Base-by-base conservation (phyloP, 176 grass and related monocot genomes). In the Saccharum spontaneum region DNA sequence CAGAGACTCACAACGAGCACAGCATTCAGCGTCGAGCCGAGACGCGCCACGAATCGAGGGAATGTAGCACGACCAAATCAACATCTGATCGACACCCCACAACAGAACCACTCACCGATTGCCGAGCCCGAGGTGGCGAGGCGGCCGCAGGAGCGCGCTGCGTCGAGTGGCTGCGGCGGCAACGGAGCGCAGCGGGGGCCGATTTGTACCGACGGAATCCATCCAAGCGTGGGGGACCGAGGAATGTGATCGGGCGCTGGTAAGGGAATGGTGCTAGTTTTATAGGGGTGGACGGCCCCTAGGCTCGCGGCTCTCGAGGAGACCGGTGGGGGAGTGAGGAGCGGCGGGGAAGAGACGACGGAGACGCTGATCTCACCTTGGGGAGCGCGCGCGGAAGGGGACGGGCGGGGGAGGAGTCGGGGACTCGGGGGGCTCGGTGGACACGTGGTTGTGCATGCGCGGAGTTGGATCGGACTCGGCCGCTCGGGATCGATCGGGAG, bases 281-380 rank as follows among this genome's bases (percentile, higher is more conserved):
- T 84, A 80, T 85, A 81, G 71, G n/a, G 71, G 61, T 64, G 44
- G 44, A 57, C 20, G 38, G 20, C 48, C 37, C 65, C 11, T 37
- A 59, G 3, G 63, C 75, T 77, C 78, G 10, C 83, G 55, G 65
- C 83, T 26, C 54, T 86, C 36, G 77, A 81, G 26, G 74, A 59
- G 75, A 78, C 7, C 34, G 83, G 75, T 17, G 67, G 18, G 23
- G 17, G 33, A 46, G 24, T 60, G 72, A 26, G 34, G 62, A 41
- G 48, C 33, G 78, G 31, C 48, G 49, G 60, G 26, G 76, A 55
- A 48, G 69, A 84, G 76, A 28, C 61, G 45, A 22, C 63, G 9
- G 83, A 79, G 68, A 44, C 55, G 88, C 83, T 87, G 89, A 90
- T 90, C 85, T 84, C 33, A 26, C 89, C 85, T 90, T 24, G 85